Conservation (phyloP, 331 rosid species). For the Rhamnella rubrinervis region DNA sequence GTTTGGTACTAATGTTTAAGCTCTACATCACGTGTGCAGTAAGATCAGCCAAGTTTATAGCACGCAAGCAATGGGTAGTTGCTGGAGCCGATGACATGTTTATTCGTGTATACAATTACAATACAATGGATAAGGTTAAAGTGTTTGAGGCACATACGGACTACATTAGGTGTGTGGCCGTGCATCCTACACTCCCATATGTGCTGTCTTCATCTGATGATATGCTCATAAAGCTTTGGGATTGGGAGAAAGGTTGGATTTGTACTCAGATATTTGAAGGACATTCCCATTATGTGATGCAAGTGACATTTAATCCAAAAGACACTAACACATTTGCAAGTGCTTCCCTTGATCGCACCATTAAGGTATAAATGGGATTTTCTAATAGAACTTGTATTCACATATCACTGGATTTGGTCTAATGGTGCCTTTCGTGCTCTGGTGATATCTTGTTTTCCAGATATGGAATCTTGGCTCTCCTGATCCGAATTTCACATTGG, state of each 20-base stretch:
- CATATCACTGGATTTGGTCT: constrained; percentile 5
- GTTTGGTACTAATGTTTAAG: constrained; percentile 15
- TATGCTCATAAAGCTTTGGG: constrained; percentile 76
- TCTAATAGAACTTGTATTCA: constrained; percentile 16
- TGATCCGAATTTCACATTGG: constrained; percentile 97
- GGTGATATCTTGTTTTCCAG: constrained; percentile 45
- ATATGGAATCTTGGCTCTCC: constrained; percentile 99
- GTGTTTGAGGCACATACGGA: constrained; percentile 67
- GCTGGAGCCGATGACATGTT: constrained; percentile 81
- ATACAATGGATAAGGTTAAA: constrained; percentile 66
- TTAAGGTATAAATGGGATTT: constrained; percentile 59
- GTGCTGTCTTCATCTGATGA: constrained; percentile 74
- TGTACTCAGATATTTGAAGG: constrained; percentile 99
- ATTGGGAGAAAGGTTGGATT: constrained; percentile 78
- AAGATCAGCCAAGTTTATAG: constrained; percentile 69
- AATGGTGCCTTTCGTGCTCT: constrained; percentile 19
- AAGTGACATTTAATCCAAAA: constrained; percentile 98
- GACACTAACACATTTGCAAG: constrained; percentile 99
- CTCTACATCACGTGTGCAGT: constrained; percentile 41
- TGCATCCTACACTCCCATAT: constrained; percentile 72
- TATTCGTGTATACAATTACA: constrained; percentile 68
- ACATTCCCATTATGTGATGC: constrained; percentile 99
- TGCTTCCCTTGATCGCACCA: constrained; percentile 99
- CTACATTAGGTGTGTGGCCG: constrained; percentile 71
- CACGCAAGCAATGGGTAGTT: constrained; percentile 76